Conservation (phyloP, 108 stramenopile genomes). For the Discostella stelligeroides region DNA sequence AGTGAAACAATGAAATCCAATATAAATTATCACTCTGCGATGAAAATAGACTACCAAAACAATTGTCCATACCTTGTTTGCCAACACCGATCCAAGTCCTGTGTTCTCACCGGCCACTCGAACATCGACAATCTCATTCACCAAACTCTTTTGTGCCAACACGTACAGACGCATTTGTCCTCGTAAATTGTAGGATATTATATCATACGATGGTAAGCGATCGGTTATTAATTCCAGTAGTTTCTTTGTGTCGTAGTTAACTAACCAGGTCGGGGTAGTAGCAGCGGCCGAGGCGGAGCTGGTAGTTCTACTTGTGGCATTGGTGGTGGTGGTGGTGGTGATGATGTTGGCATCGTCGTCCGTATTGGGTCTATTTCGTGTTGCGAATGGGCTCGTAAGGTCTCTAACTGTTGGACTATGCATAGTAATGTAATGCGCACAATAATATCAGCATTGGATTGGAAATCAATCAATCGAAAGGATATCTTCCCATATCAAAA, state of each 20-base stretch:
- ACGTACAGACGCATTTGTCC: slow-evolving; percentile 60
- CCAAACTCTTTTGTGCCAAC: slow-evolving; percentile 31
- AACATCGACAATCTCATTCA: slow-evolving; percentile 37
- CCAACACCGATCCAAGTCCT: slow-evolving; percentile 49
- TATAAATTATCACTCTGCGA: background rate
- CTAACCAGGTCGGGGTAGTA: background rate
- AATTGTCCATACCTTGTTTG: slow-evolving; percentile 33
- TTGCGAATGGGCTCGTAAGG: too few species aligned
- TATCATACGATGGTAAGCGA: slow-evolving; percentile 44
- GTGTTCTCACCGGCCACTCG: slow-evolving; percentile 49
- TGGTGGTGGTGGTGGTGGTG: background rate
- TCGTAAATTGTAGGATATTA: slow-evolving; percentile 42
- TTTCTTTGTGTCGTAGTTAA: slow-evolving; percentile 32
- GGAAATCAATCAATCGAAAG: too few species aligned
- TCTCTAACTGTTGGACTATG: too few species aligned
- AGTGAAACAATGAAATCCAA: background rate
- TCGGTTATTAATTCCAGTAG: slow-evolving; percentile 19
- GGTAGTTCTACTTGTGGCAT: background rate
- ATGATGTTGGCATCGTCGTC: background rate
- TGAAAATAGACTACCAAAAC: background rate
- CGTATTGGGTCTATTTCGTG: too few species aligned
- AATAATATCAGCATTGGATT: background rate
- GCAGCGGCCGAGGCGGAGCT: too few species aligned
- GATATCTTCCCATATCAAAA: background rate
- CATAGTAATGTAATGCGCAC: too few species aligned